Evolutionary conservation across 208 protist genomes (phyloP).

Genomic region (Porcisia deanei): DNA sequence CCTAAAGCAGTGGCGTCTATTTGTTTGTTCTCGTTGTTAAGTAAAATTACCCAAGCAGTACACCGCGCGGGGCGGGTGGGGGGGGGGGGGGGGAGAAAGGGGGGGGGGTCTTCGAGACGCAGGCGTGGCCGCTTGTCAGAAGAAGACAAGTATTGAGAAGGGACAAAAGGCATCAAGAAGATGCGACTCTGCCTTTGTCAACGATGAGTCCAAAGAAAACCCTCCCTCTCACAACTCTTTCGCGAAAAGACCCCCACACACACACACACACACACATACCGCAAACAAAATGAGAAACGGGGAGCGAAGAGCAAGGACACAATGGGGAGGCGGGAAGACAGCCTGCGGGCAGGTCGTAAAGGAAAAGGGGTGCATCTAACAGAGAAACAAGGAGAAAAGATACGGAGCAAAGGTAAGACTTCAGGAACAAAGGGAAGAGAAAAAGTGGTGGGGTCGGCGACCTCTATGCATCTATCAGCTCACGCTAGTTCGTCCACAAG

Average conservation of each 20-base stretch:
- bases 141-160: too few species aligned
- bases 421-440: neutral
- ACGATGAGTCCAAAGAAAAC: neutral
- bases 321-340: neutral
- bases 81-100: too few species aligned
- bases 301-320: neutral
- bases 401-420: neutral
- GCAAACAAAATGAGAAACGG: neutral
- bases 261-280: neutral
- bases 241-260: neutral
- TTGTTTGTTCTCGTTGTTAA: neutral
- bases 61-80: too few species aligned
- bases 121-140: too few species aligned
- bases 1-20: neutral
- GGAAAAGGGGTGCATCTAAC: conserved; percentile 1
- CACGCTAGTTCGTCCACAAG: conserved; percentile 67
- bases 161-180: neutral
- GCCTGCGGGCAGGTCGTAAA: neutral
- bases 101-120: too few species aligned
- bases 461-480: conserved; percentile 5
- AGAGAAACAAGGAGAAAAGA: conserved; percentile 3
- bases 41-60: too few species aligned
- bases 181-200: neutral
- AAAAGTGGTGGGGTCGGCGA: neutral
- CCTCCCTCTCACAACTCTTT: neutral